Conservation (phyloP, 768 basidiomycete genomes). For the Chalciporus sphaerocephalus region DNA sequence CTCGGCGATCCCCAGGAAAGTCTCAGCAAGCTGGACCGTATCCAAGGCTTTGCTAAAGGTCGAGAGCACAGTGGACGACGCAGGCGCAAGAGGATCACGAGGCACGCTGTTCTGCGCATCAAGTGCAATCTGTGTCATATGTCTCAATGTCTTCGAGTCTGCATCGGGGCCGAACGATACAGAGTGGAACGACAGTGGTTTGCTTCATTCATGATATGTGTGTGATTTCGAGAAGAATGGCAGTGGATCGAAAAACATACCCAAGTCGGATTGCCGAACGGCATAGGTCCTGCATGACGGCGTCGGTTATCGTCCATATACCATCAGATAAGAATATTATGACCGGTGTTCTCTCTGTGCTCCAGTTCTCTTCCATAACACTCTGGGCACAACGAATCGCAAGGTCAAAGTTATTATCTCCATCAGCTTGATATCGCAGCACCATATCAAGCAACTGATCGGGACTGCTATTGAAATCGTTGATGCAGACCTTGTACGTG, state of each 20-base stretch:
- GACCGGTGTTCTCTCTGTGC: constrained; percentile 42
- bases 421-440: constrained; percentile 28
- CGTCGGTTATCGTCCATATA: constrained; percentile 36
- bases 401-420: constrained; percentile 40
- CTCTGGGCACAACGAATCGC: constrained; percentile 38
- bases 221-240: neutral
- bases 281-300: constrained; percentile 35
- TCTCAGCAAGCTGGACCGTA: constrained; percentile 49
- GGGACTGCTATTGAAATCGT: constrained; percentile 43
- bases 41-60: constrained; percentile 48
- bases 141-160: constrained; percentile 27
- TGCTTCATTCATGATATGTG: constrained; percentile 31
- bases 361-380: constrained; percentile 43
- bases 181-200: constrained; percentile 53
- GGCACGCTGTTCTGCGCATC: constrained; percentile 37
- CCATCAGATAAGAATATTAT: constrained; percentile 59
- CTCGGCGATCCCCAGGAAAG: constrained; percentile 56
- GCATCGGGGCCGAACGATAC: constrained; percentile 47
- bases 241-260: constrained; percentile 23
- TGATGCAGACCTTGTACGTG: constrained; percentile 25
- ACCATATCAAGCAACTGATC: constrained; percentile 40
- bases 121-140: constrained; percentile 47
- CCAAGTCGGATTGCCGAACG: constrained; percentile 36
- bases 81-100: constrained; percentile 13
- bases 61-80: constrained; percentile 32